Base-by-base conservation (phyloP, 768 basidiomycete genomes). In the Tubosaeta brunneosetosa region DNA sequence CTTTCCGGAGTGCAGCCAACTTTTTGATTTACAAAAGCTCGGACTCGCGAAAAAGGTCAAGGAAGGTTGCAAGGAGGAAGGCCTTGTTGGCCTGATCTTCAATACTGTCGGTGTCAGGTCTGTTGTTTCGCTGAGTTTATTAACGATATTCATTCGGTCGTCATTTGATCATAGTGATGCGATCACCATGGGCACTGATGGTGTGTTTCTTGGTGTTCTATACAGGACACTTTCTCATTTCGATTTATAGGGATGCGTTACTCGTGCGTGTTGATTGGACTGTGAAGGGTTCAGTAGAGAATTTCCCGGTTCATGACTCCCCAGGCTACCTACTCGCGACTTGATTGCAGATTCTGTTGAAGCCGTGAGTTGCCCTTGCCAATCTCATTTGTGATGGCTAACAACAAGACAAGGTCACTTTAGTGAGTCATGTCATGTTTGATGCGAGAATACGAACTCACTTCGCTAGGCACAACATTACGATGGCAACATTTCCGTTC, bases 301-400 rank as follows among this genome's bases (percentile, higher is more conserved):
- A 38, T 38, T 38, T 36, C 3, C 46, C 36, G 27, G 34, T 34
- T 53, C 36, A 49, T 9, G 5, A 37, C 45, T 45, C 37, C 27
- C 31, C 57, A 90, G 88, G 40, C 75, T 94, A 38, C 91, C 91
- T 12, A 88, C 82, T 73, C 86, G 91, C 45, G 91, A 94, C 65
- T 69, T 94, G 47, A 94, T 94, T 52, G 91, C 92, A 14, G 91
- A 93, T 63, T 91, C 90, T 13, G 84, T 93, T 53, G 91, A 93
- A 73, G 82, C 88, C 47, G 86, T 88, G 67, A 56, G 76, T 61
- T 2, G 38, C 17, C 44, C 43, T 32, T 49, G 25, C 32, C n/a
- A 25, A 14, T 19, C 22, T 17, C 31, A 34, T 34, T 27, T 13
- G 7, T 46, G 45, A 8, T 27, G 27, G 32, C 47, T 68, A 19